Conservation (phyloP, 1,284 basidiomycete species). For the Ceratobasidium sp. region DNA sequence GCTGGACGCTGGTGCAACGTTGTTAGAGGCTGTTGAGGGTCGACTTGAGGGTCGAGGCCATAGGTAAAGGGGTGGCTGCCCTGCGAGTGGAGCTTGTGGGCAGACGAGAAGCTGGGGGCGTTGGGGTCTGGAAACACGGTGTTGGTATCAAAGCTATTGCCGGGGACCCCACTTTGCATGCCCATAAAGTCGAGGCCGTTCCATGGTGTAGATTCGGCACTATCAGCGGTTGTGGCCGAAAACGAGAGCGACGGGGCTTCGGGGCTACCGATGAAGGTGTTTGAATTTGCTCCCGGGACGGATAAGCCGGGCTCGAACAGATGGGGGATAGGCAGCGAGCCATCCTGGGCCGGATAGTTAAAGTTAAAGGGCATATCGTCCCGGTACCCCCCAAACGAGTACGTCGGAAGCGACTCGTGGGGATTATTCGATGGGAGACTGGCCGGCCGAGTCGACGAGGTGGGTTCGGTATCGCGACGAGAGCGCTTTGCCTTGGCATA, state of each 20-base stretch:
- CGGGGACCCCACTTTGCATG: constrained; percentile 3
- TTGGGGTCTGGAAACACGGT: constrained; percentile 29
- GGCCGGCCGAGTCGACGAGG: background rate
- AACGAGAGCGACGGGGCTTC: constrained; percentile 36
- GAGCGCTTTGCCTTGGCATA: constrained; percentile 76
- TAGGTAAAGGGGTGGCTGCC: constrained; percentile 17
- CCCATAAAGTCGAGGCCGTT: constrained; percentile 34
- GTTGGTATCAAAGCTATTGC: constrained; percentile 17
- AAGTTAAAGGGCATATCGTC: constrained; percentile 46
- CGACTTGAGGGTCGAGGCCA: constrained; percentile 14
- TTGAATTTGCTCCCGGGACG: constrained; percentile 18
- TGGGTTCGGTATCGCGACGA: constrained; percentile 31
- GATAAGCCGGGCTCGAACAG: constrained; percentile 25
- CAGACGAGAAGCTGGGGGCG: constrained; percentile 27
- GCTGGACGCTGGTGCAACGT: constrained; percentile 24
- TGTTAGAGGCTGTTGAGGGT: constrained; percentile 20
- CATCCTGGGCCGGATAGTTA: constrained; percentile 17
- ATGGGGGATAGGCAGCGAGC: constrained; percentile 20
- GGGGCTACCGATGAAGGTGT: constrained; percentile 31
- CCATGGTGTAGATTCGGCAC: constrained; percentile 32
- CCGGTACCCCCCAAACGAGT: constrained; percentile 30
- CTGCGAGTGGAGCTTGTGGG: constrained; percentile 32
- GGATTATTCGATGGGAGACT: background rate
- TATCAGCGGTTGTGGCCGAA: constrained; percentile 39
- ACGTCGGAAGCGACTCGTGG: constrained; percentile 18